These are phyloP conservation scores for Verticillium tricorpus DNA, from an alignment of 2,329 filamentous ascomycete genomes.

Conservation along the genomic window DNA sequence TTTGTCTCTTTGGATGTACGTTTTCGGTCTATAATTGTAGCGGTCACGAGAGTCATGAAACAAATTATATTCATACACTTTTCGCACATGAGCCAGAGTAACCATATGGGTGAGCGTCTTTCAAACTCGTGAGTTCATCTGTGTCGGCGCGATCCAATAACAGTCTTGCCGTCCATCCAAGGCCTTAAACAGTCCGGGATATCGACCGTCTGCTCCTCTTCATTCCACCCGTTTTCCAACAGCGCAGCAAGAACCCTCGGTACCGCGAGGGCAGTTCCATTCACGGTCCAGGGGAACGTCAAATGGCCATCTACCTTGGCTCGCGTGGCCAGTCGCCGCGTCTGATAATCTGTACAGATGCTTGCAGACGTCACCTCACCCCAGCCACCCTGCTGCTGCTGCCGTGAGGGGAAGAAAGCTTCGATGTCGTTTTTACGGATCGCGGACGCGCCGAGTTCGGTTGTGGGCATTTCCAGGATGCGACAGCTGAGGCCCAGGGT, in stretches of 20 bases:
- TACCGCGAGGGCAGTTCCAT: constrained; percentile 89
- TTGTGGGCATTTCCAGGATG: constrained; percentile 85
- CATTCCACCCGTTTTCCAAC: constrained; percentile 86
- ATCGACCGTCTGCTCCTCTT: constrained; percentile 58
- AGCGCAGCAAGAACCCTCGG: constrained; percentile 85
- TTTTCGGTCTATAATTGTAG: not conserved
- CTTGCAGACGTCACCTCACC: constrained; percentile 90
- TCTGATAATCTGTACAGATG: constrained; percentile 94
- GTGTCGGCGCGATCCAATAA: constrained; percentile 42
- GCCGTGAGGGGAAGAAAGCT: constrained; percentile 82
- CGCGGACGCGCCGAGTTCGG: constrained; percentile 86
- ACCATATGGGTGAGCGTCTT: constrained; percentile 14
- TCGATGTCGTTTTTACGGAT: constrained; percentile 89
- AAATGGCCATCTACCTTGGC: constrained; percentile 54
- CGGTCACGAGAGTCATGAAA: not conserved
- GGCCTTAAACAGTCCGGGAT: constrained; percentile 75
- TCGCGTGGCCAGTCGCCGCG: constrained; percentile 72
- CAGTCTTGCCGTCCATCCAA: constrained; percentile 76
- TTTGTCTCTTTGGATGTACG: not conserved
- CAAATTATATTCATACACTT: not conserved
- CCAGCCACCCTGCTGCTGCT: constrained; percentile 65
- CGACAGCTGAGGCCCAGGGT: constrained; percentile 79
- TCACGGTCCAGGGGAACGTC: constrained; percentile 82
- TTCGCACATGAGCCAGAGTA: not conserved
- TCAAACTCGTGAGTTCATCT: no score